phyloP scores from a whole-genome alignment of 805 yeast genomes.

The Starmerella roubikii region DNA sequence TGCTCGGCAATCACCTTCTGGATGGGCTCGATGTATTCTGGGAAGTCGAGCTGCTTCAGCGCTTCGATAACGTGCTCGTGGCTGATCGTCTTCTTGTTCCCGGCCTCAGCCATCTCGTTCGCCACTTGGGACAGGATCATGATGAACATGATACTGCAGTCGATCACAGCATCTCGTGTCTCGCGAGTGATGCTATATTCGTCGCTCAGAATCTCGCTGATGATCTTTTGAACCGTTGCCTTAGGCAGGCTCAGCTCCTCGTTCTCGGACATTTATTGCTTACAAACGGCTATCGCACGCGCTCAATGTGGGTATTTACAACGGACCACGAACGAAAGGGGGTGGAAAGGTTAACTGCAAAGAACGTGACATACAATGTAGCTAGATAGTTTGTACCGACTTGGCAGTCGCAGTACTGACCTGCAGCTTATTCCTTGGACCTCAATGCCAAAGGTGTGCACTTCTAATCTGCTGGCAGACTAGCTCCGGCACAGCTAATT shows the following conservation, averaged over 20 bases:
- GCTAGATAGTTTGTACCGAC: no score
- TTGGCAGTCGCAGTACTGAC: no score
- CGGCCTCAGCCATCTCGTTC: constrained; percentile 92
- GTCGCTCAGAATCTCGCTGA: constrained; percentile 77
- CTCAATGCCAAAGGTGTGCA: no score
- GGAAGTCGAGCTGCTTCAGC: constrained; percentile 71
- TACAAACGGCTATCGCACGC: no score
- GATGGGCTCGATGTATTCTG: constrained; percentile 68
- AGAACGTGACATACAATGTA: no score
- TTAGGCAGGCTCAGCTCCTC: constrained; percentile 29
- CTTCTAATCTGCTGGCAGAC: no score
- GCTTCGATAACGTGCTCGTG: constrained; percentile 93
- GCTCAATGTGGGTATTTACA: no score
- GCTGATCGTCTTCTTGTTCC: constrained; percentile 89
- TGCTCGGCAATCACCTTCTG: constrained; percentile 72
- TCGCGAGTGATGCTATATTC: constrained; percentile 83
- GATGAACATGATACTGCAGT: constrained; percentile 89
- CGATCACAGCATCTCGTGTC: constrained; percentile 87
- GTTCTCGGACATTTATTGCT: constrained; percentile 19
- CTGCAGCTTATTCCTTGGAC: no score
- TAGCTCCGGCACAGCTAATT: no score
- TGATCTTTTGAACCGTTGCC: constrained; percentile 93
- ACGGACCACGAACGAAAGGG: no score
- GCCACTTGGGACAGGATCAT: constrained; percentile 89
- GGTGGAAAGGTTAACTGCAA: no score